These are phyloP conservation scores for Pontederia crassipes DNA, from an alignment of 176 grass and related monocot species.

Conservation along the genomic window DNA sequence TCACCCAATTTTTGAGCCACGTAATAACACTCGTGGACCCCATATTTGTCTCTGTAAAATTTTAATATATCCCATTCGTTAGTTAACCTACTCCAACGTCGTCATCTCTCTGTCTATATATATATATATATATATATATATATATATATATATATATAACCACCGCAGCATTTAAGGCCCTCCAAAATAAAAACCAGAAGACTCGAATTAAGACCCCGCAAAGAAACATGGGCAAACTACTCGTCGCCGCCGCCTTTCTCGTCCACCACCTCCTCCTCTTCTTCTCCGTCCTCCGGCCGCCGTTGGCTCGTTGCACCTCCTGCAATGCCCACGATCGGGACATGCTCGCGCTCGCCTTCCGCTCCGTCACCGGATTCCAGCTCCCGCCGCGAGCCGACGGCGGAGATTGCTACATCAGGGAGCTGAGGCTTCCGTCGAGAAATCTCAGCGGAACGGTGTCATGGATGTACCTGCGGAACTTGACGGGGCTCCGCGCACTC, in stretches of 20 bases:
- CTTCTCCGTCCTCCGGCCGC: background rate
- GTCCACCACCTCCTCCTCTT: conserved; percentile 5
- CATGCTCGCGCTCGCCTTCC: conserved; percentile 39
- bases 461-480: conserved; percentile 37
- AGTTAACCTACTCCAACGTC: background rate
- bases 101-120: background rate
- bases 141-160: background rate
- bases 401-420: conserved; percentile 17
- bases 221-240: background rate
- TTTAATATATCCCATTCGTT: background rate
- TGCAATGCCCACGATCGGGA: conserved; percentile 21
- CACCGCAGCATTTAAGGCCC: background rate
- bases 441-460: conserved; percentile 42
- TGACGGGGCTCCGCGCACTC: conserved; percentile 38
- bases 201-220: conserved; percentile 1
- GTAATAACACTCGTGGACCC: too few species aligned
- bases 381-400: background rate
- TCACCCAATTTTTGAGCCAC: too few species aligned
- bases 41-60: too few species aligned
- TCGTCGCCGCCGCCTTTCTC: conserved; percentile 2
- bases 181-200: background rate
- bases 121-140: background rate
- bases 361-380: conserved; percentile 31
- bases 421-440: conserved; percentile 23
- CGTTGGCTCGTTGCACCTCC: background rate